phyloP scores from a whole-genome alignment of 2,329 filamentous ascomycete species.

The Paraphoma sp. region DNA sequence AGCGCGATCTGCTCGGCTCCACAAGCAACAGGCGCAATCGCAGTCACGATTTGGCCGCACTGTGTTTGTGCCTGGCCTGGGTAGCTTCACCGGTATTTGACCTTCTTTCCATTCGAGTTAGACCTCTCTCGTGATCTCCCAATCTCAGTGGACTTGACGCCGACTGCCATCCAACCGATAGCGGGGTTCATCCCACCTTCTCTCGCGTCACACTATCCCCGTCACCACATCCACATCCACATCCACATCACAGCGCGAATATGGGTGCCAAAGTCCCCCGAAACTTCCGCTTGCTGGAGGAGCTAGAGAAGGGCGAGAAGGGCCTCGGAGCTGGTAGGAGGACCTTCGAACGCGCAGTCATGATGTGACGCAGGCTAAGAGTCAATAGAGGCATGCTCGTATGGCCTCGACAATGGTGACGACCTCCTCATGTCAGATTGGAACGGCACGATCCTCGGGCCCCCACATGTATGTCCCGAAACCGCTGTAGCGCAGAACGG shows the following conservation, averaged over 20 bases:
- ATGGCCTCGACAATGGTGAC: slow-evolving; percentile 91
- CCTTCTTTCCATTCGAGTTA: slow-evolving; percentile 1
- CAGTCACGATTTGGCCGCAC: slow-evolving; percentile 11
- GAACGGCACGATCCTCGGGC: slow-evolving; percentile 97
- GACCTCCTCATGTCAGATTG: slow-evolving; percentile 98
- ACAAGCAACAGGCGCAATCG: slow-evolving; percentile 16
- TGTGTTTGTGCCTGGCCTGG: slow-evolving; percentile 9
- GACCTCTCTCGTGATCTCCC: neutral
- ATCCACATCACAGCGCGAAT: slow-evolving; percentile 16
- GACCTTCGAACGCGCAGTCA: neutral
- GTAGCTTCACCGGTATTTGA: slow-evolving; percentile 1
- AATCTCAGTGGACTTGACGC: slow-evolving; percentile 8
- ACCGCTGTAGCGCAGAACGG: neutral
- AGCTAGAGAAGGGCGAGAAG: slow-evolving; percentile 99
- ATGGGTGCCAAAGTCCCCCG: slow-evolving; percentile 83
- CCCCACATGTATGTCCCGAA: slow-evolving; percentile 75
- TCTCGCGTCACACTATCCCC: slow-evolving; percentile 22
- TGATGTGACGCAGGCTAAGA: slow-evolving; percentile 14
- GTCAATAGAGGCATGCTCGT: slow-evolving; percentile 86
- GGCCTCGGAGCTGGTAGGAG: slow-evolving; percentile 82
- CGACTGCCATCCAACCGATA: slow-evolving; percentile 21
- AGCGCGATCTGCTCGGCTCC: slow-evolving; percentile 11
- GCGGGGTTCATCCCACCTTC: slow-evolving; percentile 43
- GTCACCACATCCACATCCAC: neutral
- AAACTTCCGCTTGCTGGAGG: slow-evolving; percentile 95